Evolutionary conservation across 805 yeast species (phyloP), one percentile per base, ranked within the genome.

Genomic region (Blastobotrys peoriensis): DNA sequence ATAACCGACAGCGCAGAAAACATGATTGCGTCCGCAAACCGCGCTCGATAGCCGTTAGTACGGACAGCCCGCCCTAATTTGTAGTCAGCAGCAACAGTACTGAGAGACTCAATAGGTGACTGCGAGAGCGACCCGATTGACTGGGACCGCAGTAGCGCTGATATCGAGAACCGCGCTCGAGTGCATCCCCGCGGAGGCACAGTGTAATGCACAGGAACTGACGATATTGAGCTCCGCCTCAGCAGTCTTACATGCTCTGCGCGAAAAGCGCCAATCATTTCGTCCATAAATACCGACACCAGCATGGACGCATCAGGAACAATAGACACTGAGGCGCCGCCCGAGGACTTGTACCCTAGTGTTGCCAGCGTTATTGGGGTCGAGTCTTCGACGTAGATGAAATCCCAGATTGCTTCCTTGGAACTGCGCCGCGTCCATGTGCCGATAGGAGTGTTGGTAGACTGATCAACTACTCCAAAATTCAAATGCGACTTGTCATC

Each of bases 361-460:
- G 30, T 25, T 8, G 30, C 30, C 13, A 25, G 30, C 30, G 13
- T 13, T 8, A 25, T 25, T 25, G 8, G 8, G 13, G 8, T 13
- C 30, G 13, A 25, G 13, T 25, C 30, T 13, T 25, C 30, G 13
- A 13, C 13, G 20, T 16, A 23, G 25, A 38, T 23, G 36, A 45
- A 49, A 16, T 18, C 13, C 52, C 52, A 45, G 15, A 13, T 20
- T 9, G 17, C 21, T 19, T 19, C 33, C 17, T 25, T 20, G 34
- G 17, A 25, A 25, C 30, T 13, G 13, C 30, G 30, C 18, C 43
- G 30, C 4, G 41, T 30, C 58, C 58, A 54, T 21, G 36, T 36
- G 19, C 58, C 58, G 13, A 54, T 40, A 4, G 45, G 30, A 16
- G 35, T 16, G 40, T 38, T 38, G 4, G 58, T 54, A 22, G 52